Percentiles rank a stretch among this genome's conserved stretches.
phyloP scores from a whole-genome alignment of 2,329 filamentous ascomycete genomes.

The Aspergillus versicolor region DNA sequence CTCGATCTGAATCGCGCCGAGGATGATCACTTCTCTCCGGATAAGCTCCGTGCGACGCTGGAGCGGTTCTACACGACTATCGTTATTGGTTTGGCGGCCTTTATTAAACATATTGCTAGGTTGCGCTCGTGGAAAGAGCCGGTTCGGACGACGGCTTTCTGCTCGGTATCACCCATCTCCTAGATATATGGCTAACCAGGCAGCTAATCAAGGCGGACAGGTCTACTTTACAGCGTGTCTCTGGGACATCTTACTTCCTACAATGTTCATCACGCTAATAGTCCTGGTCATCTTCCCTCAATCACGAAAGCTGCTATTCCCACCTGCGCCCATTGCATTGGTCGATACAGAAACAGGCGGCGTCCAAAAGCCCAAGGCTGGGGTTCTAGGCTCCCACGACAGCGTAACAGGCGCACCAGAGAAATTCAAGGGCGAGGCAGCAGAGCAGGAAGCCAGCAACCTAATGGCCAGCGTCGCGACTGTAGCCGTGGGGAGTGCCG shows the following conservation, averaged over 20 bases:
- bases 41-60: constrained; percentile 74
- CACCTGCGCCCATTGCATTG: constrained; percentile 72
- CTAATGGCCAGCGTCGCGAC: constrained; percentile 74
- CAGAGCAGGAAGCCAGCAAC: constrained; percentile 79
- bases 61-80: constrained; percentile 83
- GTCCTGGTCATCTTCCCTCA: constrained; percentile 66
- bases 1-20: constrained; percentile 79
- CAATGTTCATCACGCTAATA: constrained; percentile 59
- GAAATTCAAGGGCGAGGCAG: constrained; percentile 78
- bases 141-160: constrained; percentile 67
- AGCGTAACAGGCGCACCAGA: constrained; percentile 80
- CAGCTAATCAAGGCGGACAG: constrained; percentile 23
- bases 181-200: background rate
- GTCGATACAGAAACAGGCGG: constrained; percentile 70
- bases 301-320: constrained; percentile 64
- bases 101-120: constrained; percentile 72
- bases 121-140: constrained; percentile 78
- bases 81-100: constrained; percentile 63
- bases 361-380: constrained; percentile 73
- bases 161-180: constrained; percentile 40
- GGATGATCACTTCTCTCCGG: constrained; percentile 80
- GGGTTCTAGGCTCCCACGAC: constrained; percentile 72
- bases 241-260: constrained; percentile 66
- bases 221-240: constrained; percentile 66
- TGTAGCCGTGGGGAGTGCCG: constrained; percentile 56